Evolutionary conservation across 2,329 filamentous ascomycete species (phyloP), one percentile per base, ranked within the genome.

Genomic region (Corinectria fuckeliana): DNA sequence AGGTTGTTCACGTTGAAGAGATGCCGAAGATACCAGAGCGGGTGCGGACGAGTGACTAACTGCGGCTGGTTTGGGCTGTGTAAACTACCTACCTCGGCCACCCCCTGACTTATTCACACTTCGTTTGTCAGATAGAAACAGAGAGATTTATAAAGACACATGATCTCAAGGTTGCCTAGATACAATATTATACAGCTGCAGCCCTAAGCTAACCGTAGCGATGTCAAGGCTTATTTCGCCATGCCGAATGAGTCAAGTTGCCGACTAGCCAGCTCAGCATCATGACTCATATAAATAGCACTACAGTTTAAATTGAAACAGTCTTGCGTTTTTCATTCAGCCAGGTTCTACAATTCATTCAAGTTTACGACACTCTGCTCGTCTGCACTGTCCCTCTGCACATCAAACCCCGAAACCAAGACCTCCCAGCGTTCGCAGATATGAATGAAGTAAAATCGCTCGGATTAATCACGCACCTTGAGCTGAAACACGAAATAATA

Each of bases 221-320:
- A n/a, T n/a, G 18, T 21, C 11, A n/a, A 41, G 47, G 28, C 38
- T 44, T 16, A 51, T 45, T 44, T 42, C 18, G 57, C 45, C 18
- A 30, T 11, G 42, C 50, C 54, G 50, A n/a, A 39, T 65, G 57
- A 61, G 52, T 59, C 62, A 58, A 32, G 36, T 13, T 30, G 34
- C 16, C 26, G 20, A 21, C 23, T 26, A 41, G 41, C 20, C 6
- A 42, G 30, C 55, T 44, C 25, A 50, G n/a, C 25, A 23, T 11
- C 10, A 30, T 6, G 18, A 23, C 23, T 30, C 14, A 18, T 57
- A 51, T 39, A 57, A 51, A 51, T 50, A 47, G 20, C 16, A 16
- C 23, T n/a, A n/a, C 14, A 11, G 13, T 23, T 3, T 10, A 5
- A n/a, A 28, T 10, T 18, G 7, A 26, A 3, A 10, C 7, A 8